These are phyloP conservation scores for Rhodotorula babjevae DNA, from an alignment of 768 basidiomycete genomes.

Conservation along the genomic window DNA sequence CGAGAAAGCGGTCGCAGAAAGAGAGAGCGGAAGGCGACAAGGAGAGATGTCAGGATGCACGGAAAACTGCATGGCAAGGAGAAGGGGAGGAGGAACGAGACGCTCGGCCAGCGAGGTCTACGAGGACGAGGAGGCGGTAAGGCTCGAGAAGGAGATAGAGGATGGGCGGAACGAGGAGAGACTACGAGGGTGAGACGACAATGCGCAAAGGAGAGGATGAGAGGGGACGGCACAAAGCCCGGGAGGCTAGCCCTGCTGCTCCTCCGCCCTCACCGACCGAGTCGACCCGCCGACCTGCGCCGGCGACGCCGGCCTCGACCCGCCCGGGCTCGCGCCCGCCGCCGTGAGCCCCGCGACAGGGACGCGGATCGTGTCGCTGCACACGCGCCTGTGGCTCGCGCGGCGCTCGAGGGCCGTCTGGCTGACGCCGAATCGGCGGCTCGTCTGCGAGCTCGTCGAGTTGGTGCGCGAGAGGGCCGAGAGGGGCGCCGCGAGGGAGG, in stretches of 20 bases:
- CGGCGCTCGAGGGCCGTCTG: slow-evolving; percentile 28
- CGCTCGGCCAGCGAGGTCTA: background rate
- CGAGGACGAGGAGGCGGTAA: background rate
- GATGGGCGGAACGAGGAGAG: background rate
- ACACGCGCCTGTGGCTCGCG: slow-evolving; percentile 30
- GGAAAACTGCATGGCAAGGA: no score
- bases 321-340: background rate
- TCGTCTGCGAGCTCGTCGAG: no score
- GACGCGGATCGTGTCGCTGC: slow-evolving; percentile 17
- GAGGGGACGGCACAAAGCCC: no score
- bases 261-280: background rate
- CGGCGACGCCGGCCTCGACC: no score
- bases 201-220: no score
- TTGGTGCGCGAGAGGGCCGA: background rate
- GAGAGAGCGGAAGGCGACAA: no score
- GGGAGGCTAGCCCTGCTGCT: background rate
- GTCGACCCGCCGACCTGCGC: background rate
- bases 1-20: no score
- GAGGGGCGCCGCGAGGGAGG: background rate
- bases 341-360: background rate
- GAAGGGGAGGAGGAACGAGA: no score
- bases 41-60: no score
- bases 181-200: no score
- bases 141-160: background rate
- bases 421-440: slow-evolving; percentile 17